Evolutionary conservation across 345 rosid genomes (phyloP), one percentile per base, ranked within the genome.

Genomic region (Firmiana major): DNA sequence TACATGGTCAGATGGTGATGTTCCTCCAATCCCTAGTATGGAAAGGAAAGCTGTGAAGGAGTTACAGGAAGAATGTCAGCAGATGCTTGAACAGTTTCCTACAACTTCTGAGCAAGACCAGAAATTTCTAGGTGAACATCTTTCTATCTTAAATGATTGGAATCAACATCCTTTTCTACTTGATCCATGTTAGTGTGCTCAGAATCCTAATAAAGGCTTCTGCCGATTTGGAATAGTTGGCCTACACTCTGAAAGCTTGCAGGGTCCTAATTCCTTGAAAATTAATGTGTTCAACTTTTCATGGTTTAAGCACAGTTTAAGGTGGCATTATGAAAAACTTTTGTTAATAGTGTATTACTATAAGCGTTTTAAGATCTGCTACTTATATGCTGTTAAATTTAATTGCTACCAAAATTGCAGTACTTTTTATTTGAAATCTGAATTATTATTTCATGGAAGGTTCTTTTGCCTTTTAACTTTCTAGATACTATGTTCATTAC

Each of bases 1-100:
- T 3, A 87, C 89, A 74, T 95, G 97, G 97, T 90, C 98, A 75
- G 96, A 93, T 63, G 84, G 90, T 68, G 99, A 91, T 80, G 80
- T 89, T 40, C 98, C 99, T 68, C 87, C 89, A 2, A 77, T 93
- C 64, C 98, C 97, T n/a, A 93, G 91, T 66, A 55, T 73, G 12
- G 97, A 93, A 81, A 89, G 84, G 77, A 95, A 85, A 89, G 96
- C 96, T 21, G 97, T 76, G 60, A 95, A 87, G 87, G 96, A 83
- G 77, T 77, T 93, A 79, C 94, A 89, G 81, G 92, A 89, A 81
- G 98, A 95, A 83, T 93, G 98, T 83, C 88, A 78, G 46, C 80
- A 82, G 84, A 89, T 92, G 88, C 92, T 95, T 67, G 84, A 86
- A 2, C 78, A 82, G 75, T 95, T 89, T 77, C 90, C 96, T 68